Base-by-base conservation (phyloP, 495 filamentous ascomycete genomes). In the Tuber calosporum region DNA sequence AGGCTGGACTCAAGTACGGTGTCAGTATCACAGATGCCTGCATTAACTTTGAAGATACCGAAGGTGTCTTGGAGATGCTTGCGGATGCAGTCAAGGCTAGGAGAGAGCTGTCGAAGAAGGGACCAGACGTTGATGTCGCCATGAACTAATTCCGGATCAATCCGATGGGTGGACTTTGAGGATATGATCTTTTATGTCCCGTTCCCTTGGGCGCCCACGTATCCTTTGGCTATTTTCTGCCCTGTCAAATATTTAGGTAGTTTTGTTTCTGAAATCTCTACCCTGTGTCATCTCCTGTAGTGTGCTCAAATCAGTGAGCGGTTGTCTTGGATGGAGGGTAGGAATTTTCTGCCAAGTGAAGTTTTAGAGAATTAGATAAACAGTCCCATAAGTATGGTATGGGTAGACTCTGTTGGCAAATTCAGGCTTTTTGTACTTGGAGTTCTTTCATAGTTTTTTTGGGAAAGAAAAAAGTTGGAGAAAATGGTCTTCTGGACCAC, bases 1-100 rank as follows among this genome's bases (percentile, higher is more conserved):
- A 93, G 84, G 84, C 86, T 41, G 93, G 90, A 39, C 88, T 99
- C 75, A 92, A 96, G 83, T 96, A 98, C 81, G 95, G 95, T 80
- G 91, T 98, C 81, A 94, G 91, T 79, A 98, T 99, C 82, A 99
- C 96, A 4, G 96, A 99, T 84, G 95, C 96, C 53, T 99, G 96
- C 82, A 97, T 99, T 79, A 75, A 79, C 53, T 81, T 77, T n/a
- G 91, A 96, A 77, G 93, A 95, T 77, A 99, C 95, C n/a, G 89
- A 94, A 77, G 83, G 82, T 4, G 90, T 93, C 20, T 87, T 99
- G 19, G 91, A 91, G 78, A 83, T 85, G 48, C 86, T 99, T 58
- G 96, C 95, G 15, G 86, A 89, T 72, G 91, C 93, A 11, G 92
- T 96, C n/a, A 88, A 89, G 80, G 85, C 87, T 80, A 83, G 92